Base-by-base conservation (phyloP, 2,329 filamentous ascomycete genomes). In the Botrytis byssoidea region DNA sequence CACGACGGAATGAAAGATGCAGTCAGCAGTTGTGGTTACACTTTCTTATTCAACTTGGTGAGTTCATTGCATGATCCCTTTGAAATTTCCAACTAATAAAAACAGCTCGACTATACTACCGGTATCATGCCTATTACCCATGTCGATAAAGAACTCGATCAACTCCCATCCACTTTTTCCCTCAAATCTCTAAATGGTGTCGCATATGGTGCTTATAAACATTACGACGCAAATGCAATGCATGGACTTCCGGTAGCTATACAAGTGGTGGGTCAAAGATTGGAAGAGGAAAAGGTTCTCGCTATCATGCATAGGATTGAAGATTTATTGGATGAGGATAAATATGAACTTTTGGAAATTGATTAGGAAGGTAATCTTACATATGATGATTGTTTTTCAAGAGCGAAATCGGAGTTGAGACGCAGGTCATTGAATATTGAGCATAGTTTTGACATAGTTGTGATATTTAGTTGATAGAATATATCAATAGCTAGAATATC, bases 11-110 rank as follows among this genome's bases (percentile, higher is more conserved):
- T 97, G 94, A 89, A 89, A 77, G 91, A 95, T 78, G 93, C 93
- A 4, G 90, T 96, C 63, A 92, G 92, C 75, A 93, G 91, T 77
- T 98, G 95, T 79, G 94, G 94, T 1, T 98, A 98, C 80, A 98
- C 95, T 0, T 97, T 98, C 81, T 83, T 97, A 73, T 98, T 96
- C 85, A 98, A 98, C 79, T 77, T 98, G 79, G 91, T 93, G 84
- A 83, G 89, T 84, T 16, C 25, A 60, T 59, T 37, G 44, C 64
- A 57, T 29, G 46, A 59, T 20, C 40, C 64, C 68, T 48, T 73
- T 46, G 22, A n/a, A 16, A 35, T 67, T 8, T 61, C 14, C 14
- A 71, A 12, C 44, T 60, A 51, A 60, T 29, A 46, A 37, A 10
- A 40, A 72, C 75, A 93, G 89, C 88, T 98, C 67, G 95, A 98